Evolutionary conservation across 2,329 filamentous ascomycete genomes (phyloP), one percentile per base, ranked within the genome.

Genomic region (Macrophomina tecta): DNA sequence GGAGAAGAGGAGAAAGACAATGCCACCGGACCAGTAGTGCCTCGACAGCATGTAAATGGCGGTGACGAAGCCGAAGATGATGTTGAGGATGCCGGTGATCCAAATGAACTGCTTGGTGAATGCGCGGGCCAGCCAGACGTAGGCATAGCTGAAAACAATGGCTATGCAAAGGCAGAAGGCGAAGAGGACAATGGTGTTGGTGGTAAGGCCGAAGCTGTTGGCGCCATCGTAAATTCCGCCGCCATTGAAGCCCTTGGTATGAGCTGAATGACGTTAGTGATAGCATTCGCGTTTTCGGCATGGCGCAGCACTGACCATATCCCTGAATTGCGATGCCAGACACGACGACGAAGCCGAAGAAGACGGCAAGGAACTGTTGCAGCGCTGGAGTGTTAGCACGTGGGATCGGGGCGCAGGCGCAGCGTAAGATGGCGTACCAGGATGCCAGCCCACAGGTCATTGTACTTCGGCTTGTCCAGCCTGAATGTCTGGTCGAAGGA

Each of bases 101-200:
- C 93, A 97, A 76, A 97, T 96, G 72, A 97, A 93, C 74, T 92
- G 87, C 80, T 95, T 96, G 3, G 94, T 93, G 70, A 94, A 94
- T 55, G 86, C 81, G 65, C 93, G 88, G 6, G 92, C 91, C 1
- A 89, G 78, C 78, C 88, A 87, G 72, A 97, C 88, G 76, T 97
- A 98, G 28, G 81, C 83, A 74, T 88, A 91, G 42, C 91, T 94
- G 49, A 97, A 82, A 1, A 92, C 84, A 28, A 94, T 84, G 5
- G 93, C 91, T 46, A 93, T 84, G 16, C 82, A 86, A 7, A 97
- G 84, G 7, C 91, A 87, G 76, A 96, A 94, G 40, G 87, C 85
- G 77, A 98, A 97, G 16, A 97, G 85, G 48, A 97, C 87, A 48
- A 97, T 84, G 0, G 93, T 97, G 78, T 96, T 96, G 55, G 90